A percentile compares a stretch with the other conserved stretches of the same genome.
Conservation (phyloP, 1,284 basidiomycete genomes). For the Moniliophthora roreri region DNA sequence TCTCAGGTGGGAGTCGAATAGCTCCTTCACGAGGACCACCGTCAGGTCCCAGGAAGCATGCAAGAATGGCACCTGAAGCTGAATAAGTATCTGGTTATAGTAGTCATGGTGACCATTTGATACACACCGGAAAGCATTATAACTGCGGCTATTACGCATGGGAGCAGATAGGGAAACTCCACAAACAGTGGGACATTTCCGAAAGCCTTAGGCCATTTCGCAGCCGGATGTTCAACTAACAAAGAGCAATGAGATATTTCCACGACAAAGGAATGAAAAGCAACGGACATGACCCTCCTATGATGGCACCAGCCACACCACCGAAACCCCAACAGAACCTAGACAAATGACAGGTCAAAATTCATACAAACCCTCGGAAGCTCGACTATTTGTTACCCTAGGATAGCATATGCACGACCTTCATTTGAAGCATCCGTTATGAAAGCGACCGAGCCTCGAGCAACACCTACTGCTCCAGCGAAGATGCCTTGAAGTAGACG, state of each 20-base stretch:
- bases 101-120: not conserved
- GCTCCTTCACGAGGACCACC: slow-evolving; percentile 85
- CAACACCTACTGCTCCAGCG: slow-evolving; percentile 92
- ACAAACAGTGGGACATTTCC: slow-evolving; percentile 67
- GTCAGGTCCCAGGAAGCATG: slow-evolving; percentile 88
- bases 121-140: slow-evolving; percentile 69
- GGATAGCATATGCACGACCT: slow-evolving; percentile 89
- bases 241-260: slow-evolving; percentile 6
- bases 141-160: slow-evolving; percentile 77
- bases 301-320: slow-evolving; percentile 86
- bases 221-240: slow-evolving; percentile 80
- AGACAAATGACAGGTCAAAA: slow-evolving; percentile 5
- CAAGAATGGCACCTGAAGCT: slow-evolving; percentile 71
- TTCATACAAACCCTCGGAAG: slow-evolving; percentile 1
- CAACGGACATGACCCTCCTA: slow-evolving; percentile 79
- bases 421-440: slow-evolving; percentile 92
- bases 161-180: slow-evolving; percentile 89
- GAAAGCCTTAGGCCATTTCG: slow-evolving; percentile 83
- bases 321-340: slow-evolving; percentile 96
- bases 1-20: slow-evolving; percentile 79
- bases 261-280: slow-evolving; percentile 8
- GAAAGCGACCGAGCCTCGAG: slow-evolving; percentile 84
- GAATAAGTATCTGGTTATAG: no score
- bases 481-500: slow-evolving; percentile 95
- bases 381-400: slow-evolving; percentile 58